Percentiles rank a stretch among this genome's conserved stretches.
Evolutionary conservation across 306 rosid genomes (phyloP).

Genomic region (Cicer cuneatum): DNA sequence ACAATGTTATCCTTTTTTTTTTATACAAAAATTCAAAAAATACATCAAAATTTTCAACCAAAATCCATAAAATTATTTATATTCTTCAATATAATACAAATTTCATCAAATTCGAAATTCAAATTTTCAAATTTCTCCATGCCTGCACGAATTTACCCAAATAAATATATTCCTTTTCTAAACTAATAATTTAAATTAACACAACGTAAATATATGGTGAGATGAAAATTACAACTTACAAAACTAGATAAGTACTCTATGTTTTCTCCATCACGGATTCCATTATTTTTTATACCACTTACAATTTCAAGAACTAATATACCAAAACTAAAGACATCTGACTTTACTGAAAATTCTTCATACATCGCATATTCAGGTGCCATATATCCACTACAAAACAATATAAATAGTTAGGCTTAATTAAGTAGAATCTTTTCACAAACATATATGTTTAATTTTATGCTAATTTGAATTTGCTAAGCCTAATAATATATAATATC

Average conservation of each 20-base stretch:
- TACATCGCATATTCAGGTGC: constrained; percentile 59
- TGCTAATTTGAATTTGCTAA: not conserved
- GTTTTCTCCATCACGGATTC: constrained; percentile 8
- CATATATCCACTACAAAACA: constrained; percentile 56
- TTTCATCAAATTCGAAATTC: no score
- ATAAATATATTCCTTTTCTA: not conserved
- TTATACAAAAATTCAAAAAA: no score
- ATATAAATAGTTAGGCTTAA: not conserved
- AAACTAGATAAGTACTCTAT: constrained; percentile 33
- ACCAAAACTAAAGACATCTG: constrained; percentile 58
- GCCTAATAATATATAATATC: not conserved
- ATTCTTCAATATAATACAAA: no score
- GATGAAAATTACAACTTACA: constrained; percentile 46
- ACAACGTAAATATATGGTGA: not conserved
- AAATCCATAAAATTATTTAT: no score
- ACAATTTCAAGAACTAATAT: constrained; percentile 57
- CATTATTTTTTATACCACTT: constrained; percentile 45
- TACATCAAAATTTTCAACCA: no score
- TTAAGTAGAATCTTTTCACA: not conserved
- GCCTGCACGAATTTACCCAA: not conserved
- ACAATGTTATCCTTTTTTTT: no score
- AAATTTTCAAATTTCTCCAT: constrained; percentile 34
- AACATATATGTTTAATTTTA: not conserved
- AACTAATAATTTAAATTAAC: not conserved
- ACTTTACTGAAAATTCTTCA: constrained; percentile 53